Base-by-base conservation (phyloP, 2,329 filamentous ascomycete genomes). In the Arthroderma uncinatum region DNA sequence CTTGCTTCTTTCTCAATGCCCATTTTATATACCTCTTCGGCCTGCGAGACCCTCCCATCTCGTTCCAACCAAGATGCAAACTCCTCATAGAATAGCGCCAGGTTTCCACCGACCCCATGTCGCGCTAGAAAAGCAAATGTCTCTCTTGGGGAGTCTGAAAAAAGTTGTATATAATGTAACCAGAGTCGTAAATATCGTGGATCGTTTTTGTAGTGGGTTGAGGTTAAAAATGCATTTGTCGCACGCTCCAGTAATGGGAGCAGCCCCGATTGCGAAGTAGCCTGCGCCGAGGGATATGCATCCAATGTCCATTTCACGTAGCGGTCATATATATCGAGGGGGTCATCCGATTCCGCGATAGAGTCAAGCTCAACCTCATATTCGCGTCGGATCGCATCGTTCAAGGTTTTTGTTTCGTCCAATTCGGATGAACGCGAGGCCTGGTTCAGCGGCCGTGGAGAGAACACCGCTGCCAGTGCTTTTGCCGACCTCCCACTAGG, bases 271-370 rank as follows among this genome's bases (percentile, higher is more conserved):
- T 94, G 84, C 1, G 89, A 81, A 30, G 91, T 95, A 56, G 91
- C 89, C 74, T 96, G 91, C 23, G 92, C 88, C 0, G 91, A 92
- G 1, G 93, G 92, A 70, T 97, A 98, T 55, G 92, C 87, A 71
- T 96, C 89, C 28, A 97, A 77, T 0, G 91, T 95, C 93, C 93
- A 98, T 73, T 89, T 89, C 58, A 97, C 89, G 69, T 98, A 98
- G 69, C 93, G 85, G 70, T 97, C 92, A 75, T 89, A 98, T 60
- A 96, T 82, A 66, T 97, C 93, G 52, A 98, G 82, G 0, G 93
- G 93, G 67, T 98, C 93, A 68, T 98, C 93, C 0, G 88, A 89
- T 69, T 98, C 93, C 61, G 82, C 81, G 54, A 94, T 84, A 52
- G 78, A 82, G 44, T 82, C 79, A 16, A 97, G 73, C 71, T 97